Conservation (phyloP, 202 grass and related monocot genomes). For the Setaria italica region DNA sequence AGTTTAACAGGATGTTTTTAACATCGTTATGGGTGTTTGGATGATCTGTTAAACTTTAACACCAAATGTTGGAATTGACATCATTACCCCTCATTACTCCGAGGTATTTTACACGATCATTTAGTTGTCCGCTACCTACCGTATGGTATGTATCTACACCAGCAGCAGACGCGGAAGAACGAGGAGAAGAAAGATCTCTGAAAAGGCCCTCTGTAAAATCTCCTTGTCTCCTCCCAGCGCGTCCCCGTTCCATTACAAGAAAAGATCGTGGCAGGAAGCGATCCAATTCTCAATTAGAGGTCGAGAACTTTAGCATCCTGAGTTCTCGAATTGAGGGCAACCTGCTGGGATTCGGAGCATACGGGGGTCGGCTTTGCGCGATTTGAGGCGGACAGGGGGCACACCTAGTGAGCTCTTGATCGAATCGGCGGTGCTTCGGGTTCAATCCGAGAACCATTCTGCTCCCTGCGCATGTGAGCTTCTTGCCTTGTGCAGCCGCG, state of each 20-base stretch:
- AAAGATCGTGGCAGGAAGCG: not conserved
- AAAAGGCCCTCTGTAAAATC: constrained; percentile 52
- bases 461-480: constrained; percentile 12
- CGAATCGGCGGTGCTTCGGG: constrained; percentile 19
- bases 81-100: too few relatives aligned
- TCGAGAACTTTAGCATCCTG: not conserved
- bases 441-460: constrained; percentile 2
- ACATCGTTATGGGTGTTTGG: too few relatives aligned
- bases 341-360: constrained; percentile 36
- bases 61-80: too few relatives aligned
- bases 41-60: too few relatives aligned
- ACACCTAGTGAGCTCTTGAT: not conserved
- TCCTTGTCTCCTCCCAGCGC: constrained; percentile 15
- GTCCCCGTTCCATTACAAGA: not conserved
- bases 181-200: constrained; percentile 15
- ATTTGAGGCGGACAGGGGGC: constrained; percentile 7
- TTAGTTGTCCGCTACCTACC: constrained; percentile 31
- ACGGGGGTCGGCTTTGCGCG: not conserved
- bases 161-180: not conserved
- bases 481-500: constrained; percentile 10
- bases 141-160: constrained; percentile 29
- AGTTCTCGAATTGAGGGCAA: constrained; percentile 14
- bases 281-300: not conserved
- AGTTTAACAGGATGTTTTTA: too few relatives aligned
- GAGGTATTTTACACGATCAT: constrained; percentile 38